phyloP scores from a whole-genome alignment of 179 eudicot species.

The Beta lomatogona region DNA sequence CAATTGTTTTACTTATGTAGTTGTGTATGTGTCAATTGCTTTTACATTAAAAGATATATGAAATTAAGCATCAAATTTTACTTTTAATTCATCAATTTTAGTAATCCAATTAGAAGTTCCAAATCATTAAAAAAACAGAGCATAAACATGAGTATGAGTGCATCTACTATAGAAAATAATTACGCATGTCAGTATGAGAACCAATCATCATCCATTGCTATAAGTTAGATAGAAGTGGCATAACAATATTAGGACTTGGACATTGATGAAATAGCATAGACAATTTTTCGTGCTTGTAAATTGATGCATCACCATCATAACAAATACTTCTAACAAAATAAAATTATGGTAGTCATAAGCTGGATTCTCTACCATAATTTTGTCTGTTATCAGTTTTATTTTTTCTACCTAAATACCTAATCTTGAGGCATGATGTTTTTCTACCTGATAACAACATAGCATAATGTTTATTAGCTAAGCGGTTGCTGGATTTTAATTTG shows the following conservation, averaged over 20 bases:
- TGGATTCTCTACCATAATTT: conserved; percentile 21
- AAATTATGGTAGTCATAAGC: conserved; percentile 5
- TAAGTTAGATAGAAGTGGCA: background rate
- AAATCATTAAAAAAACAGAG: background rate
- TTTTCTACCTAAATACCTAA: conserved; percentile 6
- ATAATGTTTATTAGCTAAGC: no score
- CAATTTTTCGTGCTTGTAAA: conserved; percentile 14
- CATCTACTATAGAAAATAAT: conserved; percentile 17
- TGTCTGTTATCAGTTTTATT: background rate
- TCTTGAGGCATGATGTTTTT: background rate
- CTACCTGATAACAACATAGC: background rate
- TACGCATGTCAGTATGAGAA: conserved; percentile 25
- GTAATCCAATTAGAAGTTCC: background rate
- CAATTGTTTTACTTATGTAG: no score
- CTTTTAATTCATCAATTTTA: background rate
- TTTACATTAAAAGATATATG: background rate
- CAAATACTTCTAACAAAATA: conserved; percentile 11
- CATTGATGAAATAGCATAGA: conserved; percentile 6
- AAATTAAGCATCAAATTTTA: background rate
- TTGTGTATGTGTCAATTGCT: no score
- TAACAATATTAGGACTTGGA: conserved; percentile 7
- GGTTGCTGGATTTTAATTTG: background rate
- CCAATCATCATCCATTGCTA: conserved; percentile 11
- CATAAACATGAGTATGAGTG: background rate
- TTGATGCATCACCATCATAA: conserved; percentile 25